phyloP scores from a whole-genome alignment of 257 asterid genomes.

The Voacanga thouarsii region DNA sequence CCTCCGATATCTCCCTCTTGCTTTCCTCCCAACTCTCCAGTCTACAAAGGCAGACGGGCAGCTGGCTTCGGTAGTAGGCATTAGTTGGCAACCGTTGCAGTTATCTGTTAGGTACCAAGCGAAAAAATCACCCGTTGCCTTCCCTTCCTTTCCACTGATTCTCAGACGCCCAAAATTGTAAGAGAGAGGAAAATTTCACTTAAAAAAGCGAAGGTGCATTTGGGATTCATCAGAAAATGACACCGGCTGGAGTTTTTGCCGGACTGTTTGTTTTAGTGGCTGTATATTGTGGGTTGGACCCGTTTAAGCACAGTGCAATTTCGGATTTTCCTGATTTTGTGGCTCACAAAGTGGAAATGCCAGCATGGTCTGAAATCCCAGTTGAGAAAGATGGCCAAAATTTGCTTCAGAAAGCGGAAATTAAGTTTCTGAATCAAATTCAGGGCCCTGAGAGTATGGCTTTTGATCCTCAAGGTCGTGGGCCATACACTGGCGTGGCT shows the following conservation, averaged over 20 bases:
- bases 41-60: background rate
- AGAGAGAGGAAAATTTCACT: background rate
- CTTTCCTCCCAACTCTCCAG: too few species aligned
- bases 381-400: slow-evolving; percentile 51
- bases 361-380: slow-evolving; percentile 68
- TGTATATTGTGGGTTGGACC: slow-evolving; percentile 83
- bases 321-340: slow-evolving; percentile 64
- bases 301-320: slow-evolving; percentile 63
- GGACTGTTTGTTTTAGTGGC: slow-evolving; percentile 54
- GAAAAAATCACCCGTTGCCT: background rate
- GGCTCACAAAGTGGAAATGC: slow-evolving; percentile 59
- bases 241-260: slow-evolving; percentile 38
- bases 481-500: slow-evolving; percentile 92
- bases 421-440: slow-evolving; percentile 66
- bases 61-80: background rate
- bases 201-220: background rate
- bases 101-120: slow-evolving; percentile 15
- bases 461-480: slow-evolving; percentile 79
- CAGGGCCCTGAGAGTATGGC: slow-evolving; percentile 94
- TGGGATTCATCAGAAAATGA: slow-evolving; percentile 28
- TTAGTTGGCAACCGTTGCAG: background rate
- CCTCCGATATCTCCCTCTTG: too few species aligned
- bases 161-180: background rate
- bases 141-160: background rate
- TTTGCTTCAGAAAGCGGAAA: slow-evolving; percentile 76